phyloP scores from a whole-genome alignment of 1,284 basidiomycete genomes.

The Polyporus tsugae region DNA sequence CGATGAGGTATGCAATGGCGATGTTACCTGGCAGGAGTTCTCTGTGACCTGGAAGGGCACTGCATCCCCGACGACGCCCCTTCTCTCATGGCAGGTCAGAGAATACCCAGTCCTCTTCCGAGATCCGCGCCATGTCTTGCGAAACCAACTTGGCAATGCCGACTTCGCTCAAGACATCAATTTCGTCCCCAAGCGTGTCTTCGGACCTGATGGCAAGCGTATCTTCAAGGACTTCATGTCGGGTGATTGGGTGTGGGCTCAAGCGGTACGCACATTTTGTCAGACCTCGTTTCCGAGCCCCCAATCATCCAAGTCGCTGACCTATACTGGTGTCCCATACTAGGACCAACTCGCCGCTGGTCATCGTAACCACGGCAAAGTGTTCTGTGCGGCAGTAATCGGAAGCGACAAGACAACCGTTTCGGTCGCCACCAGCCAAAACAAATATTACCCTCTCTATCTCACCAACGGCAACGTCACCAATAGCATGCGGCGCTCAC shows the following conservation, averaged over 20 bases:
- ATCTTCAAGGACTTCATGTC: background rate
- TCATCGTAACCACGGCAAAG: slow-evolving; percentile 19
- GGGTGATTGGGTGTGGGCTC: background rate
- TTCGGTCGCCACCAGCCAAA: slow-evolving; percentile 32
- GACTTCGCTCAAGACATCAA: background rate
- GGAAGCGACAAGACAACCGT: slow-evolving; percentile 38
- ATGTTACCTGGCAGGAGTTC: background rate
- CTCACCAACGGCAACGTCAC: slow-evolving; percentile 29
- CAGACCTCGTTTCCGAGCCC: too few relatives aligned
- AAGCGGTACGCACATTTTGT: background rate
- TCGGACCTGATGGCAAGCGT: background rate
- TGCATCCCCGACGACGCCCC: background rate
- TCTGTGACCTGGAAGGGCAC: background rate
- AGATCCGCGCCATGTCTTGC: background rate
- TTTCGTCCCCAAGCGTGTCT: background rate
- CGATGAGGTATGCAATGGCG: background rate
- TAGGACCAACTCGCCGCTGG: slow-evolving; percentile 26
- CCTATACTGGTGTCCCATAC: background rate
- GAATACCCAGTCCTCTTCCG: background rate
- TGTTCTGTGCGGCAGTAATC: slow-evolving; percentile 28
- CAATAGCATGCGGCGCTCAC: slow-evolving; percentile 30
- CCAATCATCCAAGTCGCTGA: too few relatives aligned
- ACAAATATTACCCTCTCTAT: slow-evolving; percentile 36
- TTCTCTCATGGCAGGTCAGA: background rate
- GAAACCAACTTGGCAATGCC: background rate